Evolutionary conservation across 345 rosid species (phyloP), one percentile per base, ranked within the genome.

Genomic region (Zanthoxylum bungeanum): DNA sequence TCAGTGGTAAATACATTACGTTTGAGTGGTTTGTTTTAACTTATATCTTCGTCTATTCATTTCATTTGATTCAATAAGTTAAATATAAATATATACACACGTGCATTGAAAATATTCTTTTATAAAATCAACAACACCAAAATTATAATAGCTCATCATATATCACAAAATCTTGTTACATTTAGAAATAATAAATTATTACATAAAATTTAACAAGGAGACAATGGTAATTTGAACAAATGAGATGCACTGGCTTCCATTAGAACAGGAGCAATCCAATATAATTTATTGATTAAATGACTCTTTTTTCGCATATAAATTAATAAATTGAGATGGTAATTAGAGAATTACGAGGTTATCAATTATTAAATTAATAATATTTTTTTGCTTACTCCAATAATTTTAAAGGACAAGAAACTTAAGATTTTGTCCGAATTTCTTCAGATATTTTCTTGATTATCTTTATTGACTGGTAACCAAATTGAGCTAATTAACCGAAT

Each of bases 221-320:
- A 5, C 21, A 36, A 36, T 12, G 37, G 78, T 73, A 73, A 70
- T 73, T 77, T 27, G 24, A 3, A n/a, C 8, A 28, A 44, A n/a
- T 12, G 40, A 39, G 28, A 64, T 74, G 61, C 39, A 17, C 75
- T 76, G 85, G 75, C 80, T 68, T 70, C 82, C 75, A 71, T 53
- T 64, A 8, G 25, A 36, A 52, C n/a, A 69, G 36, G 10, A 7
- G 55, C 9, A 39, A 16, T 27, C 6, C 47, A 21, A 57, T 19
- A 39, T 51, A 28, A 6, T 31, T 59, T 50, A 17, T n/a, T 47
- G 17, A 33, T 33, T 25, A 25, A 10, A 19, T 8, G 5, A 12
- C 5, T 24, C 31, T 63, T 64, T 56, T n/a, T 44, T n/a, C n/a
- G n/a, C 1, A 25, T 53, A n/a, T 5, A 66, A 9, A 37, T 12